Conservation (phyloP, 2,329 filamentous ascomycete species). For the Tolypocladium album region DNA sequence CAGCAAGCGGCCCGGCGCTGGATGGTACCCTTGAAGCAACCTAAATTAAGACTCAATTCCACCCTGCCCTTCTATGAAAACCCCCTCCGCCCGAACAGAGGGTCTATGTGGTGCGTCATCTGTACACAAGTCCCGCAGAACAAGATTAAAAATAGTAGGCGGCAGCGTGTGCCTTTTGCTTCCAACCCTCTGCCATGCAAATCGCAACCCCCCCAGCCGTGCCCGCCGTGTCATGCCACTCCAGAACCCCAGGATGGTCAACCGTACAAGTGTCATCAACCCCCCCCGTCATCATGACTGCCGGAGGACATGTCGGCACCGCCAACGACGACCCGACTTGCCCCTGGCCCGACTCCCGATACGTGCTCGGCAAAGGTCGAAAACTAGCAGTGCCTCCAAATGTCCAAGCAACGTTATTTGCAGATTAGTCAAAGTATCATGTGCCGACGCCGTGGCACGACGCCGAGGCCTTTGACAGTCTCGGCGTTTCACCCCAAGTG, state of each 20-base stretch:
- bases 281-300: constrained; percentile 18
- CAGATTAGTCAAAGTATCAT: background rate
- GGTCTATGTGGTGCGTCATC: constrained; percentile 3
- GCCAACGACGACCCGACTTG: constrained; percentile 2
- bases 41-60: background rate
- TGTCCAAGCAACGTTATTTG: background rate
- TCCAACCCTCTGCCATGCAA: constrained; percentile 3
- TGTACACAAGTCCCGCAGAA: constrained; percentile 5
- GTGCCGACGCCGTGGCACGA: background rate
- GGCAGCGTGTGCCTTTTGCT: constrained; percentile 2
- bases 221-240: constrained; percentile 4
- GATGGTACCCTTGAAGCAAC: background rate
- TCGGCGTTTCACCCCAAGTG: background rate
- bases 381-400: constrained; percentile 4
- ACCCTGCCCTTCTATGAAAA: background rate
- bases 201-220: constrained; percentile 1
- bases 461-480: background rate
- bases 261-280: constrained; percentile 17
- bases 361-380: background rate
- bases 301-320: constrained; percentile 15
- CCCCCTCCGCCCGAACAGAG: constrained; percentile 2
- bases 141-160: constrained; percentile 3
- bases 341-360: constrained; percentile 7
- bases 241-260: constrained; percentile 5
- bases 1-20: too few species aligned